Percentiles rank a stretch among this genome's conserved stretches.
Evolutionary conservation across 2,329 filamentous ascomycete genomes (phyloP).

Genomic region (Xylariaceae sp.): DNA sequence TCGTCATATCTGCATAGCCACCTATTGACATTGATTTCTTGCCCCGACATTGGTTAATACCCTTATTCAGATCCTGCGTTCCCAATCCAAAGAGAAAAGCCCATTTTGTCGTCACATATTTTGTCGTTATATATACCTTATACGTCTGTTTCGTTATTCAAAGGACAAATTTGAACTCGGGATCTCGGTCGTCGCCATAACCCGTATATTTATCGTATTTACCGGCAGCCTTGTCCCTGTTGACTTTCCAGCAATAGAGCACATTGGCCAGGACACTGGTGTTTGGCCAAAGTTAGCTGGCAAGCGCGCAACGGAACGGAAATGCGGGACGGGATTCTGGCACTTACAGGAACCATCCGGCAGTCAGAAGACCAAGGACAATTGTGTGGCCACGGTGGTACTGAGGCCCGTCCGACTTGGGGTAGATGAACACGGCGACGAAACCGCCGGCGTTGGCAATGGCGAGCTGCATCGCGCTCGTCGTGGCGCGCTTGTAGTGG

Average conservation of each 20-base stretch:
- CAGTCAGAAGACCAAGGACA: slow-evolving; percentile 53
- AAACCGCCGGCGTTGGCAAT: slow-evolving; percentile 65
- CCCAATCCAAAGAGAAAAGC: neutral
- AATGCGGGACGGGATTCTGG: neutral
- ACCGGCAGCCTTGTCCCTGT: slow-evolving; percentile 54
- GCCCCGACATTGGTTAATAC: too few species aligned
- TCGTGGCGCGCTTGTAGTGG: slow-evolving; percentile 66
- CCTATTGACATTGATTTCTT: too few species aligned
- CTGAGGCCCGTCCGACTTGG: slow-evolving; percentile 47
- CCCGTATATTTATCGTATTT: slow-evolving; percentile 54
- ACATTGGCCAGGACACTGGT: slow-evolving; percentile 54
- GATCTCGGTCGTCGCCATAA: slow-evolving; percentile 58
- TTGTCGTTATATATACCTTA: neutral
- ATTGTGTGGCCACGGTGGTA: slow-evolving; percentile 59
- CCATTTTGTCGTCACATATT: neutral
- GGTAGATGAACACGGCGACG: slow-evolving; percentile 60
- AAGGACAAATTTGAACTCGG: slow-evolving; percentile 56
- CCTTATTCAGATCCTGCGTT: too few species aligned
- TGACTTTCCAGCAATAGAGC: slow-evolving; percentile 57
- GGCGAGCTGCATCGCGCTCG: slow-evolving; percentile 58
- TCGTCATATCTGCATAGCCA: too few species aligned
- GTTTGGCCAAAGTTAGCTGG: slow-evolving; percentile 19
- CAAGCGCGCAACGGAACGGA: neutral
- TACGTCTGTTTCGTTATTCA: slow-evolving; percentile 35
- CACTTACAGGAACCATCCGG: slow-evolving; percentile 59